Conservation (phyloP, 1,284 basidiomycete species). For the Sporisorium iseilematis-ciliati region DNA sequence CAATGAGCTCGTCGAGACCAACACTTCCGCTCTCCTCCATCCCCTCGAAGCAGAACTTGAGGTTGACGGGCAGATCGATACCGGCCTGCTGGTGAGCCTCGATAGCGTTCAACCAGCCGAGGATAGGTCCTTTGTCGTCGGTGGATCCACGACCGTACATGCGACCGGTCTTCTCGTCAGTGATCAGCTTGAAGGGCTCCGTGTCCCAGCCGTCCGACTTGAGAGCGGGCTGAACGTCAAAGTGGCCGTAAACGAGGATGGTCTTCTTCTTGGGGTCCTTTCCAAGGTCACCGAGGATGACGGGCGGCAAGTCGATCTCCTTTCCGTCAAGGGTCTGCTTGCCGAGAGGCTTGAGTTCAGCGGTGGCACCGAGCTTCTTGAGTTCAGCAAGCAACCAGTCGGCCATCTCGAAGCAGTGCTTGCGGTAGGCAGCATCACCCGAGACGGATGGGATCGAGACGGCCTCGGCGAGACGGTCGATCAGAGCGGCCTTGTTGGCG, state of each 20-base stretch:
- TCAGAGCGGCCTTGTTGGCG: conserved; percentile 60
- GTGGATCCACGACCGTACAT: conserved; percentile 82
- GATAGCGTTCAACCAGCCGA: conserved; percentile 95
- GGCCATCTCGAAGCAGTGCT: conserved; percentile 66
- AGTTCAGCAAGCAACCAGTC: conserved; percentile 66
- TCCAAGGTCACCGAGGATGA: conserved; percentile 81
- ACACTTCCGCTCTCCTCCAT: conserved; percentile 98
- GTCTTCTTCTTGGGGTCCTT: conserved; percentile 88
- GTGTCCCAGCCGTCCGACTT: conserved; percentile 84
- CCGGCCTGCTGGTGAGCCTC: conserved; percentile 83
- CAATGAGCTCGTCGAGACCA: conserved; percentile 90
- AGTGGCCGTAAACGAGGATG: conserved; percentile 83
- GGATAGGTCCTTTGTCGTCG: conserved; percentile 68
- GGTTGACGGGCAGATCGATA: conserved; percentile 88
- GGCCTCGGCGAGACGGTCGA: conserved; percentile 63
- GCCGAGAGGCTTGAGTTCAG: conserved; percentile 72
- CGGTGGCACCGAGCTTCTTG: conserved; percentile 62
- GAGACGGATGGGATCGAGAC: conserved; percentile 69
- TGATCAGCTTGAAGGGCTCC: conserved; percentile 86
- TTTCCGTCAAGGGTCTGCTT: conserved; percentile 85
- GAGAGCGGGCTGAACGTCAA: conserved; percentile 72
- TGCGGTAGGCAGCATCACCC: conserved; percentile 66
- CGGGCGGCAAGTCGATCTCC: conserved; percentile 83
- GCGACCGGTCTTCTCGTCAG: conserved; percentile 78
- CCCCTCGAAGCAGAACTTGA: conserved; percentile 92